Evolutionary conservation across 2,329 filamentous ascomycete genomes (phyloP), one percentile per base, ranked within the genome.

Genomic region (Calonectria fujianensis): DNA sequence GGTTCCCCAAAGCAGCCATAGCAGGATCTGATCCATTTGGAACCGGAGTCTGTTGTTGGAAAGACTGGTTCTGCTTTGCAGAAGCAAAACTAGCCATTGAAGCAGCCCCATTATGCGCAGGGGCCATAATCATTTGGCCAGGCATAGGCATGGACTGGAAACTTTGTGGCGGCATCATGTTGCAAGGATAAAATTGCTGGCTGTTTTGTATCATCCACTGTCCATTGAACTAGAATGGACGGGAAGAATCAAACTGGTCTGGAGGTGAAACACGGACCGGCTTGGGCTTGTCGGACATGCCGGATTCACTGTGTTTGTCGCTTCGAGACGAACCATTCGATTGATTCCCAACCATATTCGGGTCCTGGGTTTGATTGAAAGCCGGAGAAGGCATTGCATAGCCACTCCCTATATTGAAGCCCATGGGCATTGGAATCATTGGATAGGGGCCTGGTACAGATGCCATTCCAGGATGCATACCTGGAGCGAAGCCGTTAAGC

Each of bases 161-260:
- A 29, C 80, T 79, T n/a, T 78, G 77, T 35, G 81, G 65, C 50
- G 81, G 71, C 65, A 83, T 76, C 77, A 85, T 80, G 41, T 80
- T 80, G 69, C 81, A 80, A 5, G 81, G 79, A 29, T 80, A 80
- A 63, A 79, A 77, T 10, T 76, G 74, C 20, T 77, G 69, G 18
- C 78, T 77, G 35, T 80, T 75, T 6, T 82, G 85, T 74, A 87
- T 84, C 76, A 87, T 79, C 82, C 87, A 84, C 68, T 88, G 87
- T 0, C 87, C 86, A 66, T 89, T 88, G 78, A 83, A 83, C 72
- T 85, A 83, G 76, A 87, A 89, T 1, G 89, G 87, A 45, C 86
- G 86, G 39, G 79, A 85, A 32, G 83, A 85, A 67, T 91, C 89
- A 70, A 88, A 87, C 67, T 88, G 86, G 24, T 88, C 87, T 0